These are phyloP conservation scores for Cornus suecica DNA, from an alignment of 148 eudicot genomes.

Conservation along the genomic window DNA sequence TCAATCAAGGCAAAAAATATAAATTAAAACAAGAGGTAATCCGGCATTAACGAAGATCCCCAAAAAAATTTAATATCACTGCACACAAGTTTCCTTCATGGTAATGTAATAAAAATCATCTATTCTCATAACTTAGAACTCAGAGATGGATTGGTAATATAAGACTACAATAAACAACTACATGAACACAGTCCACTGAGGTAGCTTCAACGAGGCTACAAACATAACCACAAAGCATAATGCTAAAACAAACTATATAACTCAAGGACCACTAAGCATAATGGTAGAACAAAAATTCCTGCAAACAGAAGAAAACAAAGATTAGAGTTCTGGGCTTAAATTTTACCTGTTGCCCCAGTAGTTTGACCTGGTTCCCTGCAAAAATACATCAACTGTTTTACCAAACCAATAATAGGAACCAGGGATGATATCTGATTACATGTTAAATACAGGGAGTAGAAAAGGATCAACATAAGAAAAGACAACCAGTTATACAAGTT, in stretches of 20 bases:
- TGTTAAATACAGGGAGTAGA: neutral
- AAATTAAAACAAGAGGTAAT: too few species aligned
- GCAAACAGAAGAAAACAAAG: neutral
- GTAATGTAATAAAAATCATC: neutral
- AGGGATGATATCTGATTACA: neutral
- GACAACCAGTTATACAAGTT: neutral
- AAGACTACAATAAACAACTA: neutral
- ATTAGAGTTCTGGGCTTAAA: neutral
- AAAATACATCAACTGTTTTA: neutral
- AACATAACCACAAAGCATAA: neutral
- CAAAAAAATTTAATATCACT: neutral
- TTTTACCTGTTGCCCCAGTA: constrained; percentile 35
- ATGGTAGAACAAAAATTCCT: neutral
- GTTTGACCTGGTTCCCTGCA: constrained; percentile 40
- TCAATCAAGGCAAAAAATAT: neutral
- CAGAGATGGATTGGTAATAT: neutral
- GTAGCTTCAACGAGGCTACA: neutral
- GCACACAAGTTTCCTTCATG: neutral
- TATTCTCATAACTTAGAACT: neutral
- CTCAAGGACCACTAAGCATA: neutral
- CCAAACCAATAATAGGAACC: constrained; percentile 8
- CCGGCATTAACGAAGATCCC: neutral
- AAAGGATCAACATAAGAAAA: neutral
- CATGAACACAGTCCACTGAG: neutral
- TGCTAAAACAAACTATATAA: neutral